Base-by-base conservation (phyloP, 139 green algal species). In the Chlorella ohadii region DNA sequence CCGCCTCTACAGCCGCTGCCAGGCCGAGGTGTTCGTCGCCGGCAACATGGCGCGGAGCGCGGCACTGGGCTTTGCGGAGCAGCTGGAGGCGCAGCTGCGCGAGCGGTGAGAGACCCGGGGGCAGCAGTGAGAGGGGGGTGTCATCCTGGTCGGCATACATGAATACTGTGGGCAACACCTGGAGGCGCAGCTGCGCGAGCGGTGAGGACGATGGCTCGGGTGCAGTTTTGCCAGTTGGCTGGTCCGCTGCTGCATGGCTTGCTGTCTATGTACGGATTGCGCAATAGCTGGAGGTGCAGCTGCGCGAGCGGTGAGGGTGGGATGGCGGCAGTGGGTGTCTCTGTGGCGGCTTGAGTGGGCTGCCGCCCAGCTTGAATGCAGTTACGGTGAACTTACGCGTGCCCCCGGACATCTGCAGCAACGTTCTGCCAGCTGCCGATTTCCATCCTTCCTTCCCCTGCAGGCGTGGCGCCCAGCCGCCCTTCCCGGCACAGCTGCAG, bases 401-500 rank as follows among this genome's bases (percentile, higher is more conserved):
- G n/a, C n/a, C n/a, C n/a, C n/a, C n/a, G n/a, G n/a, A n/a, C 44
- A 51, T 9, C 44, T 51, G 44, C 44, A 6, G 44, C 44, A 51
- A 51, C 44, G n/a, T 51, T 6, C 44, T 51, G 44, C 44, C 44
- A 51, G 44, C 44, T 44, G n/a, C 13, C 68, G 3, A 22, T 28
- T 38, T 31, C 2, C 1, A 16, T 28, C 34, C 63, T 4, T 41
- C 1, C 47, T 6, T 2, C 34, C 13, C 34, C 0, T 51, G 65
- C 68, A 85, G 81, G 55, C 61, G 72, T 55, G 34, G n/a, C 28
- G 34, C 80, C 7, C 74, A 31, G 36, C 85, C 87, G 15, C 77
- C 82, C 22, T 88, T 91, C 73, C 64, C 89, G 19, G 79, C 84
- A 4, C 92, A 97, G 87, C 61, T 55, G 17, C 56, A 47, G 4